Percentiles rank a stretch among this genome's conserved stretches.
These are phyloP conservation scores for Pseudomassariella vexata DNA, from an alignment of 2,329 filamentous ascomycete genomes.

Conservation along the genomic window DNA sequence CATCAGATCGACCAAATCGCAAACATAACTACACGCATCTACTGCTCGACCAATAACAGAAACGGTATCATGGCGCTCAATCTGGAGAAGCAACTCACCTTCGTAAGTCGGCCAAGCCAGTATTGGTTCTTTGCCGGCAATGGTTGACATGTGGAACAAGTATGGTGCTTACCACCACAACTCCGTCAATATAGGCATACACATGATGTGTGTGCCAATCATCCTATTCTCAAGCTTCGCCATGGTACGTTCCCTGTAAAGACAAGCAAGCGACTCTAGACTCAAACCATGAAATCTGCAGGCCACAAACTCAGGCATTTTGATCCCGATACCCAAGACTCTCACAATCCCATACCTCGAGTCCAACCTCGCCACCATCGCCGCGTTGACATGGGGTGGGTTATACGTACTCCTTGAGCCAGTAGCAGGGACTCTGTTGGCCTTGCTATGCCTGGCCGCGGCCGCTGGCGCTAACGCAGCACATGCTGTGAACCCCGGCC, in stretches of 20 bases:
- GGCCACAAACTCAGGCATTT: constrained; percentile 57
- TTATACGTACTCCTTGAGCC: constrained; percentile 92
- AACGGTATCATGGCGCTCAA: constrained; percentile 64
- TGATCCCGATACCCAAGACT: constrained; percentile 60
- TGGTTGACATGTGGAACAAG: constrained; percentile 33
- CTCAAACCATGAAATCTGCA: constrained; percentile 20
- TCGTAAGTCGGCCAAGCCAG: constrained; percentile 50
- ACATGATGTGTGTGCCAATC: constrained; percentile 72
- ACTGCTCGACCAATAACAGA: too few relatives aligned
- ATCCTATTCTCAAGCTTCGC: constrained; percentile 67
- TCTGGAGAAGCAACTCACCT: constrained; percentile 75
- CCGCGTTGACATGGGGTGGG: constrained; percentile 62
- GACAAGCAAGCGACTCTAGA: constrained; percentile 6
- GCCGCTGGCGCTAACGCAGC: constrained; percentile 74
- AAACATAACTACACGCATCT: too few relatives aligned
- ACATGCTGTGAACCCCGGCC: constrained; percentile 47
- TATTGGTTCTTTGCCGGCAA: constrained; percentile 6
- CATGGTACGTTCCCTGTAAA: constrained; percentile 61
- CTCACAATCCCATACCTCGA: constrained; percentile 62
- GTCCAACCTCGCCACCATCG: constrained; percentile 61
- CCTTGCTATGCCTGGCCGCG: constrained; percentile 68
- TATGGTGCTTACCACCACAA: constrained; percentile 83
- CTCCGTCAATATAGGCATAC: constrained; percentile 69
- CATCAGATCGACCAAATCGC: too few relatives aligned
- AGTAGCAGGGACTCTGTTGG: constrained; percentile 75